Conservation (phyloP, 2,329 filamentous ascomycete species). For the Hymenoscyphus linearis region DNA sequence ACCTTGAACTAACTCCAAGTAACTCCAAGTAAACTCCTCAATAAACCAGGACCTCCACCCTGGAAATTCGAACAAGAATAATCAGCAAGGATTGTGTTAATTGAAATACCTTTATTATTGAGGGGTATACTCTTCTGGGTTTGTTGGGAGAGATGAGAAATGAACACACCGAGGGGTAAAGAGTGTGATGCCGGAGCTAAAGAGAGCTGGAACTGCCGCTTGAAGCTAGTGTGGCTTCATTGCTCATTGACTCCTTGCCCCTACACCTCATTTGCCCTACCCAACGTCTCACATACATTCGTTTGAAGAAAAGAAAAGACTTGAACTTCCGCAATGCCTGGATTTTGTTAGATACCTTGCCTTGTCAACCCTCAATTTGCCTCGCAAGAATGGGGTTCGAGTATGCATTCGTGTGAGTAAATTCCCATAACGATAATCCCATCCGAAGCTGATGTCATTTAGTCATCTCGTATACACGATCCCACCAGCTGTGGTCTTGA, state of each 20-base stretch:
- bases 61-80: too few relatives aligned
- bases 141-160: not conserved
- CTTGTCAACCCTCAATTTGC: not conserved
- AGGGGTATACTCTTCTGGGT: too few relatives aligned
- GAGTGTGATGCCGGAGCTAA: not conserved
- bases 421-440: not conserved
- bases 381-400: slow-evolving; percentile 48
- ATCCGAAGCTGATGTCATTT: slow-evolving; percentile 5
- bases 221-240: not conserved
- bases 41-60: too few relatives aligned
- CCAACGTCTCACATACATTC: not conserved
- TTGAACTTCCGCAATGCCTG: not conserved
- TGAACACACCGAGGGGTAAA: not conserved
- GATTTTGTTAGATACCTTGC: not conserved
- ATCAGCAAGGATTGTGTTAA: too few relatives aligned
- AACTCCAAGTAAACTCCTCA: too few relatives aligned
- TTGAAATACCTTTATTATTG: too few relatives aligned
- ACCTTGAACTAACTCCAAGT: too few relatives aligned
- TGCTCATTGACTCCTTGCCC: not conserved
- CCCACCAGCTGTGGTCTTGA: slow-evolving; percentile 54
- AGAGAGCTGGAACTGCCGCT: too few relatives aligned
- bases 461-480: slow-evolving; percentile 62
- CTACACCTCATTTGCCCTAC: not conserved
- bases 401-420: slow-evolving; percentile 56
- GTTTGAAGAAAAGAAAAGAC: not conserved